Conservation (phyloP, 495 filamentous ascomycete species). For the Xeromyces bisporus region DNA sequence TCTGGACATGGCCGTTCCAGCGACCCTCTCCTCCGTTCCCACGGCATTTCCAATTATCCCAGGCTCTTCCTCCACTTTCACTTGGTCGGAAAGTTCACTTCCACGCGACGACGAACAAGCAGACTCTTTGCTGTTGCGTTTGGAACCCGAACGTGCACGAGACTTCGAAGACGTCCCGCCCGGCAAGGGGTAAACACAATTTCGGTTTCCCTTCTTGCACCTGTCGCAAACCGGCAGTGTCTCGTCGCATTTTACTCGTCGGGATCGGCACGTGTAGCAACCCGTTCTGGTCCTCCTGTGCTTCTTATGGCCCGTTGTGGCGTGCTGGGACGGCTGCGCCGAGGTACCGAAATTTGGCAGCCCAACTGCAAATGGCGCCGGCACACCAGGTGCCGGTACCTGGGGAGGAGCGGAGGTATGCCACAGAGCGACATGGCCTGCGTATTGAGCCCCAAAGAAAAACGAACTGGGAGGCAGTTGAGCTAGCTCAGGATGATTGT, state of each 20-base stretch:
- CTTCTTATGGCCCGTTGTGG: conserved; percentile 57
- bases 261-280: conserved; percentile 81
- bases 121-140: conserved; percentile 23
- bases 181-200: conserved; percentile 70
- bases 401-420: conserved; percentile 16
- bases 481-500: conserved; percentile 3
- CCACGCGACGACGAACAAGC: conserved; percentile 18
- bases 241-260: conserved; percentile 91
- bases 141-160: conserved; percentile 25
- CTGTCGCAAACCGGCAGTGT: conserved; percentile 72
- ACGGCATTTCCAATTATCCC: too few relatives aligned
- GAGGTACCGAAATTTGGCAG: conserved; percentile 13
- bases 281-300: conserved; percentile 86
- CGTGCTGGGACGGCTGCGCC: conserved; percentile 12
- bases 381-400: conserved; percentile 8
- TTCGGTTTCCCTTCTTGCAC: conserved; percentile 70
- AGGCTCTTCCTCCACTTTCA: conserved; percentile 21
- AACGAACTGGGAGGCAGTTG: conserved; percentile 21
- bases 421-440: conserved; percentile 29
- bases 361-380: neutral
- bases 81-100: conserved; percentile 33
- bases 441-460: conserved; percentile 21
- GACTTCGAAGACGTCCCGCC: conserved; percentile 23
- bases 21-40: conserved; percentile 32
- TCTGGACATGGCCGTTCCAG: conserved; percentile 10